These are phyloP conservation scores for Vicia faba DNA, from an alignment of 306 rosid genomes.

Conservation along the genomic window DNA sequence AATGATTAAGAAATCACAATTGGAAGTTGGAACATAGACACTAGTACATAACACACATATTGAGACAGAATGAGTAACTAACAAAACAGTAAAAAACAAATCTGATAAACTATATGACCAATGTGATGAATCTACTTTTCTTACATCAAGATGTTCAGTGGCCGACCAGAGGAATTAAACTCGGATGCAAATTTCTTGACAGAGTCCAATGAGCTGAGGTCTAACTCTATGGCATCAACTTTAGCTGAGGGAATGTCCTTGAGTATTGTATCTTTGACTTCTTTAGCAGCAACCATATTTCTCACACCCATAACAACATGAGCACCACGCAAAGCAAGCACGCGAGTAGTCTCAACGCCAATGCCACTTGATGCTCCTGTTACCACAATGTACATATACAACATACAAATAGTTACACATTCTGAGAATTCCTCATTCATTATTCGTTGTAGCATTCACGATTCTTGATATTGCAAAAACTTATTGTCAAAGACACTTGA, in stretches of 20 bases:
- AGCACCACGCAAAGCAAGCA: constrained; percentile 87
- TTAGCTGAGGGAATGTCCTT: constrained; percentile 76
- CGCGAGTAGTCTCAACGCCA: constrained; percentile 82
- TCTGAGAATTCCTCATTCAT: background rate
- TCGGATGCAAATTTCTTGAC: constrained; percentile 81
- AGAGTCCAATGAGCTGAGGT: constrained; percentile 74
- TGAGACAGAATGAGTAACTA: background rate
- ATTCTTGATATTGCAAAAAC: background rate
- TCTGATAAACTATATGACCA: background rate
- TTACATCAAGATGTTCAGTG: constrained; percentile 85
- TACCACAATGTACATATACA: constrained; percentile 32
- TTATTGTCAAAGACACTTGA: background rate
- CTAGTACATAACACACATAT: background rate
- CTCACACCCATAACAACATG: constrained; percentile 88
- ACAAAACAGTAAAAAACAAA: constrained; percentile 11
- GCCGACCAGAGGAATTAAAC: constrained; percentile 65
- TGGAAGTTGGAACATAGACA: constrained; percentile 4
- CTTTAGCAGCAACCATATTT: constrained; percentile 61
- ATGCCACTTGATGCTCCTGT: constrained; percentile 95
- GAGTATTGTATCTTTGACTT: constrained; percentile 62
- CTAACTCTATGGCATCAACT: constrained; percentile 82
- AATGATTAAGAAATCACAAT: constrained; percentile 16
- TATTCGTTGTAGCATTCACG: constrained; percentile 10
- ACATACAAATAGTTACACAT: constrained; percentile 18
- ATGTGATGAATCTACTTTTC: constrained; percentile 34